Evolutionary conservation across 177 flowering plant species (phyloP), one percentile per base, ranked within the genome.

Genomic region (Tripterygium wilfordii): DNA sequence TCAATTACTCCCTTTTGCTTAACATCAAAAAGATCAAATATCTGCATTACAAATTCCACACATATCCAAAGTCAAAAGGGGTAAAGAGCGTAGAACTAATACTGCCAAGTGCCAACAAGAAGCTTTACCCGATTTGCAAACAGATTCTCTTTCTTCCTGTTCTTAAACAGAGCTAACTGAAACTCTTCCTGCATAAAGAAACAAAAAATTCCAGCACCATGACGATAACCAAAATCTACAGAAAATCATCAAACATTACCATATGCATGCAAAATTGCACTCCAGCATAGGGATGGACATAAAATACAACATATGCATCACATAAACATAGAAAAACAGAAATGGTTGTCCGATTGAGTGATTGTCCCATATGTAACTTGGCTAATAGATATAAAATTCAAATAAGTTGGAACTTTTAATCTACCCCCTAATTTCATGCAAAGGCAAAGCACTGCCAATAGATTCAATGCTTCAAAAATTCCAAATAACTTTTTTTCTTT

Each of bases 21-120:
- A 30, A 69, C 83, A 71, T 88, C 96, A 74, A 92, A 92, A 25
- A 92, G 66, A 62, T 88, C 94, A 69, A 90, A 90, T 24, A 90
- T 80, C 96, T 90, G 88, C 74, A 67, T 10, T 19, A 28, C 17
- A 45, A 36, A 9, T 17, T 41, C 48, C 31, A 14, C 19, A 51
- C 26, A 8, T n/a, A 25, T 25, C 14, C 29, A 42, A 29, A n/a
- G n/a, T n/a, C n/a, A n/a, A n/a, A n/a, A n/a, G n/a, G 45, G 15
- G 8, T 14, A 23, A 40, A 40, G 26, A 10, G n/a, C 16, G 29
- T 42, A 5, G 30, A 19, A 36, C 4, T 15, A 16, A 13, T 48
- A 37, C n/a, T n/a, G n/a, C n/a, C n/a, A n/a, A n/a, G n/a, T n/a
- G n/a, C n/a, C n/a, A 9, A 42, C 27, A 51, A 45, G 38, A 49